These are phyloP conservation scores for Pestalotiopsis sp. DNA, from an alignment of 2,329 filamentous ascomycete species.

Conservation along the genomic window DNA sequence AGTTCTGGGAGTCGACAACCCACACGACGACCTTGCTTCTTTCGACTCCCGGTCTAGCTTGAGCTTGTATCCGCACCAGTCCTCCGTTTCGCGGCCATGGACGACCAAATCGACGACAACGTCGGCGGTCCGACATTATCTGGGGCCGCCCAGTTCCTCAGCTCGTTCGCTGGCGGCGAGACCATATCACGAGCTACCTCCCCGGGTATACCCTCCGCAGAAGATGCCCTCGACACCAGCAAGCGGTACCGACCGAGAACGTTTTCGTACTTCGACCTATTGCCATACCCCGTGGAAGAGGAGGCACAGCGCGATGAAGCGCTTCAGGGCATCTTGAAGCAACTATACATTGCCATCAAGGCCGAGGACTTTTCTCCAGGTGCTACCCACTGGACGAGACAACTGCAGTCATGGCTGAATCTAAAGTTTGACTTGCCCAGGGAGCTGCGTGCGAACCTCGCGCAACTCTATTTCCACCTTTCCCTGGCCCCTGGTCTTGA, in stretches of 20 bases:
- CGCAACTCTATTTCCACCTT: constrained; percentile 93
- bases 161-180: constrained; percentile 53
- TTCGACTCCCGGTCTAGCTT: background rate
- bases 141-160: constrained; percentile 40
- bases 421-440: constrained; percentile 97
- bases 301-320: constrained; percentile 77
- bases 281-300: constrained; percentile 88
- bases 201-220: constrained; percentile 65
- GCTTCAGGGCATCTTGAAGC: constrained; percentile 85
- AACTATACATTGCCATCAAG: constrained; percentile 89
- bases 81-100: constrained; percentile 31
- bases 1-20: background rate
- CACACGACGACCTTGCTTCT: background rate
- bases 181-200: constrained; percentile 86
- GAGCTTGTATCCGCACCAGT: background rate
- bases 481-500: constrained; percentile 89
- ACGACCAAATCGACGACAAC: constrained; percentile 40
- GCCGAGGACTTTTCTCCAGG: constrained; percentile 94
- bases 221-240: constrained; percentile 51
- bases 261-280: constrained; percentile 87
- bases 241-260: constrained; percentile 82
- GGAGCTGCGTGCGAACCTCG: constrained; percentile 79
- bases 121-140: constrained; percentile 36
- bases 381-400: constrained; percentile 94
- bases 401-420: constrained; percentile 91